phyloP scores from a whole-genome alignment of 495 filamentous ascomycete genomes.

The Chaetomium cochliodes region DNA sequence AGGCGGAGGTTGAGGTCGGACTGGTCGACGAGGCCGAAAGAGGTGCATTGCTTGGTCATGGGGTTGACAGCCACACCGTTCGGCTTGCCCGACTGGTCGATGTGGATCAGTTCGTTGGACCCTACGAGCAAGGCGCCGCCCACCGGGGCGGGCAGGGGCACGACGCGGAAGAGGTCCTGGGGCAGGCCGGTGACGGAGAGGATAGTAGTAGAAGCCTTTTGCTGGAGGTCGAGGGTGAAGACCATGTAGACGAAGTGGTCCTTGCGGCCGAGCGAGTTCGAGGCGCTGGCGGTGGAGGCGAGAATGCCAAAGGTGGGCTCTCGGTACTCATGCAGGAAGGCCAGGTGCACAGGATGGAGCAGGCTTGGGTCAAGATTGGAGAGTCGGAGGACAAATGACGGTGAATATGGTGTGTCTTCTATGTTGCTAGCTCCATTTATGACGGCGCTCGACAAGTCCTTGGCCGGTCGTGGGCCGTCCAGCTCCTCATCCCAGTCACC shows the following conservation, averaged over 20 bases:
- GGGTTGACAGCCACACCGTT: constrained; percentile 93
- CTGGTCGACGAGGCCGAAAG: constrained; percentile 80
- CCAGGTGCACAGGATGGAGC: constrained; percentile 82
- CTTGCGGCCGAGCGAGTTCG: constrained; percentile 73
- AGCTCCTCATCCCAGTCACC: constrained; percentile 82
- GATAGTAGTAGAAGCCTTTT: constrained; percentile 89
- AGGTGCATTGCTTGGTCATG: constrained; percentile 74
- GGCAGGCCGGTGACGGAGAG: constrained; percentile 81
- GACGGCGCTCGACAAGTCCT: constrained; percentile 44
- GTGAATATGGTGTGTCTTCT: constrained; percentile 73
- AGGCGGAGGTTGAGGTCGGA: constrained; percentile 75
- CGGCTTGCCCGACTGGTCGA: constrained; percentile 92
- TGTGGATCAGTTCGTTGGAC: constrained; percentile 86
- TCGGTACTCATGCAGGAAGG: constrained; percentile 94
- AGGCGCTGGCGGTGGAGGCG: constrained; percentile 69
- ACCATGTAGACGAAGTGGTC: constrained; percentile 87
- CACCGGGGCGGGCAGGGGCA: constrained; percentile 79
- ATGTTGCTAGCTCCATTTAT: constrained; percentile 55
- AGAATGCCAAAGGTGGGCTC: constrained; percentile 96
- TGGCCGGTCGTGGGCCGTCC: constrained; percentile 56
- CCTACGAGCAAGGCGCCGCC: constrained; percentile 87
- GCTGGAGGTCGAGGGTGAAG: constrained; percentile 91
- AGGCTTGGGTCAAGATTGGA: constrained; percentile 83
- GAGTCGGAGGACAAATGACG: constrained; percentile 88
- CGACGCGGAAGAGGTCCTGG: constrained; percentile 82